These are phyloP conservation scores for Fraxinus sp. DNA, from an alignment of 305 asterid genomes.

Conservation along the genomic window DNA sequence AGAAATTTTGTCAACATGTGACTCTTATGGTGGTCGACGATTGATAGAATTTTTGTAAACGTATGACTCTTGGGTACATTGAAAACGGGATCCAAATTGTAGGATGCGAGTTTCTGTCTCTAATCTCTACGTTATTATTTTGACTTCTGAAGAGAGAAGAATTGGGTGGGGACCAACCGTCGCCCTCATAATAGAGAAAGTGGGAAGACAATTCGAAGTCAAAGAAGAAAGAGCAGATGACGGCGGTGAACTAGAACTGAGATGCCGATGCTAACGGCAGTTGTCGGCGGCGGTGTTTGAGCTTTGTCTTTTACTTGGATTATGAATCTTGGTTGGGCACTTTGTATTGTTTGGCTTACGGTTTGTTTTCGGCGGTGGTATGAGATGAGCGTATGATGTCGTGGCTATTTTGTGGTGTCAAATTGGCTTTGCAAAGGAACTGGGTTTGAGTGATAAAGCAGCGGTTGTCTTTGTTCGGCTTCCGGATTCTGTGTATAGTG, in stretches of 20 bases:
- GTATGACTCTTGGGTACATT: neutral
- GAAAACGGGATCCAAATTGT: neutral
- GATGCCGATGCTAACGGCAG: neutral
- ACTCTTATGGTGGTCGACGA: neutral
- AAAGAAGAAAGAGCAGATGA: neutral
- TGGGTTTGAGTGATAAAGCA: too few species aligned
- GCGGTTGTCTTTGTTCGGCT: neutral
- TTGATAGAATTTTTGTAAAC: neutral
- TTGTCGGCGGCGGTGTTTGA: neutral
- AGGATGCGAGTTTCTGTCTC: neutral
- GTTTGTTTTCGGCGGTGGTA: neutral
- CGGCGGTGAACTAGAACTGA: neutral
- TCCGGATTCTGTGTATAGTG: neutral
- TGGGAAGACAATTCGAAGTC: neutral
- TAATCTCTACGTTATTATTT: neutral
- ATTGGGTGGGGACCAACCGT: neutral
- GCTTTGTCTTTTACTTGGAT: neutral
- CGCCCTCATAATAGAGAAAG: neutral
- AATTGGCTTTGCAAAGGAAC: too few species aligned
- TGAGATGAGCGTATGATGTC: neutral
- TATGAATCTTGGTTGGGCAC: neutral
- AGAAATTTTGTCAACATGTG: neutral
- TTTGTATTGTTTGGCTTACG: neutral
- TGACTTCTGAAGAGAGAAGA: neutral
- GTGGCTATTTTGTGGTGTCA: neutral